A percentile compares a stretch with the other conserved stretches of the same genome.
Evolutionary conservation across 2,329 filamentous ascomycete species (phyloP).

Genomic region (Phialophora chinensis): DNA sequence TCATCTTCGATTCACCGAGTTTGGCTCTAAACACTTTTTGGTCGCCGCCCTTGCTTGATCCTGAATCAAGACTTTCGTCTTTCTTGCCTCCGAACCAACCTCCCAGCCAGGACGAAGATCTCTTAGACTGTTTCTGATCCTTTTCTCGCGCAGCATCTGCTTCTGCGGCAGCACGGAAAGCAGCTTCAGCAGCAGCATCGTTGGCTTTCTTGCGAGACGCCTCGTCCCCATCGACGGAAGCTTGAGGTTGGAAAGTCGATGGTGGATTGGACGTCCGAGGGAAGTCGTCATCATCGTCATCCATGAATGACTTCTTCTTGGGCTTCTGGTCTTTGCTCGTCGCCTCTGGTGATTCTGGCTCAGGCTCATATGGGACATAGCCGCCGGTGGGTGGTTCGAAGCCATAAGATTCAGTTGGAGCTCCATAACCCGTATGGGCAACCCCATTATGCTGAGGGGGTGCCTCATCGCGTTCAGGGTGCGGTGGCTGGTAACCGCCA

Average conservation of each 20-base stretch:
- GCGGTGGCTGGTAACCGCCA: conserved; percentile 25
- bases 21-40: conserved; percentile 81
- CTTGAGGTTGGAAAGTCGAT: conserved; percentile 10
- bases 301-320: conserved; percentile 80
- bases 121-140: conserved; percentile 50
- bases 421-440: conserved; percentile 46
- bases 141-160: conserved; percentile 41
- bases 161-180: conserved; percentile 41
- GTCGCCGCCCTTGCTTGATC: conserved; percentile 43
- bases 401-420: conserved; percentile 44
- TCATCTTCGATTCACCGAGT: conserved; percentile 84
- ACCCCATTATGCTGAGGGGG: conserved; percentile 27
- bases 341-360: conserved; percentile 61
- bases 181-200: conserved; percentile 40
- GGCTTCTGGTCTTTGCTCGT: conserved; percentile 60
- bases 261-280: conserved; percentile 16
- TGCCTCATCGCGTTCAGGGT: conserved; percentile 18
- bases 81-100: conserved; percentile 80
- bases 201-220: conserved; percentile 37
- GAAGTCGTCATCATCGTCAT: conserved; percentile 63
- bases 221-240: conserved; percentile 25
- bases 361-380: conserved; percentile 43
- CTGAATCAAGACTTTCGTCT: conserved; percentile 65
- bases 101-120: conserved; percentile 70
- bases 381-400: conserved; percentile 45